These are phyloP conservation scores for Phylloporus scabripes DNA, from an alignment of 768 basidiomycete species.

Conservation along the genomic window DNA sequence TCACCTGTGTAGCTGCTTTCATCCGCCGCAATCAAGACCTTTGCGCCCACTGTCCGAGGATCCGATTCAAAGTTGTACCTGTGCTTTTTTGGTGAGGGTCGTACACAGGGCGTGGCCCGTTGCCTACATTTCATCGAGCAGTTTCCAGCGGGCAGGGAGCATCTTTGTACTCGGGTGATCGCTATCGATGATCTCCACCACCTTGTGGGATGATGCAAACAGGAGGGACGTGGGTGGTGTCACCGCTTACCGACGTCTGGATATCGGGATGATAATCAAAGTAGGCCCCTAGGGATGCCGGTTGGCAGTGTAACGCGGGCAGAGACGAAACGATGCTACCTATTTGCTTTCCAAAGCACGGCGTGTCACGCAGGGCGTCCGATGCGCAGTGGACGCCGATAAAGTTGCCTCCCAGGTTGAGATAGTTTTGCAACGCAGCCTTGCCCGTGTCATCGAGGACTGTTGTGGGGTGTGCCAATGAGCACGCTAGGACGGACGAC, in stretches of 20 bases:
- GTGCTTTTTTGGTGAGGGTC: constrained; percentile 6
- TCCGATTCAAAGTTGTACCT: constrained; percentile 74
- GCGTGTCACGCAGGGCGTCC: constrained; percentile 52
- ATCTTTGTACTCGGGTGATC: constrained; percentile 58
- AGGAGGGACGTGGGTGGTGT: neutral
- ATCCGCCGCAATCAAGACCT: constrained; percentile 58
- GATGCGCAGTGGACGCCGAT: constrained; percentile 64
- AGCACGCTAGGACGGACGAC: neutral
- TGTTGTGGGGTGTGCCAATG: constrained; percentile 1
- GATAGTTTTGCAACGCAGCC: constrained; percentile 56
- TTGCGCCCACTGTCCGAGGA: constrained; percentile 57
- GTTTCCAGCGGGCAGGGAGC: constrained; percentile 47
- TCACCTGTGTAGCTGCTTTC: constrained; percentile 58
- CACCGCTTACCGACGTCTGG: constrained; percentile 52
- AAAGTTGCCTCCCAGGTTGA: constrained; percentile 66
- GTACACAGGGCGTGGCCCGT: neutral
- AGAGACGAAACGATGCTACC: constrained; percentile 32
- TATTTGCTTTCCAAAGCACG: constrained; percentile 53
- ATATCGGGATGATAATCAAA: constrained; percentile 69
- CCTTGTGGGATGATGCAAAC: constrained; percentile 32
- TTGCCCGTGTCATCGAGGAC: constrained; percentile 59
- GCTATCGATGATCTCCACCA: constrained; percentile 49
- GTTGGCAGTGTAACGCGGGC: neutral
- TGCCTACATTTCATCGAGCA: constrained; percentile 57
- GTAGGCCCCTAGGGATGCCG: constrained; percentile 41